Evolutionary conservation across 2,329 filamentous ascomycete genomes (phyloP).

Genomic region (Aureobasidium sp.): DNA sequence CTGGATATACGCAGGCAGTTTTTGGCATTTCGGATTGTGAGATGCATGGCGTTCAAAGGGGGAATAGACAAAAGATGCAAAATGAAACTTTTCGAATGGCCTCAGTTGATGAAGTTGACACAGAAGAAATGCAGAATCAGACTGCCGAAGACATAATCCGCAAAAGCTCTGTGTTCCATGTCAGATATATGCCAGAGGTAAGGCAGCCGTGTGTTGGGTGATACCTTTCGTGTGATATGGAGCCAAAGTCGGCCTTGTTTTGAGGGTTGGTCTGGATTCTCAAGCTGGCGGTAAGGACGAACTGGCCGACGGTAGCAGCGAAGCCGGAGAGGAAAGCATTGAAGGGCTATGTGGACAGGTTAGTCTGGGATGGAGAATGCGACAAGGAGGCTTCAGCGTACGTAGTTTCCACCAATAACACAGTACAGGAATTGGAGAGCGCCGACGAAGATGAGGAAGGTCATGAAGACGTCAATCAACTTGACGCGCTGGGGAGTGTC

Average conservation of each 20-base stretch:
- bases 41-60: background rate
- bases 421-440: conserved; percentile 93
- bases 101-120: conserved; percentile 97
- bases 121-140: conserved; percentile 97
- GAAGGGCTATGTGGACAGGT: conserved; percentile 62
- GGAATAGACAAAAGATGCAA: conserved; percentile 2
- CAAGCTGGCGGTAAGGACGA: conserved; percentile 84
- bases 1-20: background rate
- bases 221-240: conserved; percentile 72
- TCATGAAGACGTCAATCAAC: conserved; percentile 85
- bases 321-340: conserved; percentile 98
- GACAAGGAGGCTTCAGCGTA: conserved; percentile 42
- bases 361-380: background rate
- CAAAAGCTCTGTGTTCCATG: conserved; percentile 62
- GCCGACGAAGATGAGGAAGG: conserved; percentile 75
- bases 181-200: background rate
- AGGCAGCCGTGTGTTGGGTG: background rate
- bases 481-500: conserved; percentile 84
- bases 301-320: conserved; percentile 88
- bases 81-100: background rate
- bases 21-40: background rate
- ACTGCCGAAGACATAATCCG: conserved; percentile 91
- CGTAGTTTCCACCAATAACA: conserved; percentile 84
- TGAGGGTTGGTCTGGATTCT: conserved; percentile 85
- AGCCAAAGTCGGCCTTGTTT: conserved; percentile 69